Percentiles rank a stretch among this genome's conserved stretches.
Evolutionary conservation across 2,329 filamentous ascomycete genomes (phyloP).

Genomic region (Cladosporium phlei): DNA sequence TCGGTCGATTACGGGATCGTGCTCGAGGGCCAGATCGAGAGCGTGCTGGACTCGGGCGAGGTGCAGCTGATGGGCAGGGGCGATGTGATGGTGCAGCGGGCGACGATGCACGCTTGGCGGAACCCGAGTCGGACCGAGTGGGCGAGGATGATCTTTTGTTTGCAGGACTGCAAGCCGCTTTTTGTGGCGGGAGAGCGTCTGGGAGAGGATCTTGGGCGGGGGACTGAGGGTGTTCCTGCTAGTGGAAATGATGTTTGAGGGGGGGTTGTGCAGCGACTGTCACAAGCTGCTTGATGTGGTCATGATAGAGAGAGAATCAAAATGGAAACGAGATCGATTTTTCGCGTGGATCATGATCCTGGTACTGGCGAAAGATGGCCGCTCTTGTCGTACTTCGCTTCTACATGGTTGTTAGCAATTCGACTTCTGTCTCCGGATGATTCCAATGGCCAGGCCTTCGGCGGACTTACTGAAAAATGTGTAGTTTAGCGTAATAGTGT

Average conservation of each 20-base stretch:
- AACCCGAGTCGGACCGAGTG: constrained; percentile 29
- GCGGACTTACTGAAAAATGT: constrained; percentile 96
- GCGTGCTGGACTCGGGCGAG: constrained; percentile 32
- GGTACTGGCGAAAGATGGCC: constrained; percentile 61
- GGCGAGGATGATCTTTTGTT: constrained; percentile 30
- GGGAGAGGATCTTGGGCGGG: constrained; percentile 26
- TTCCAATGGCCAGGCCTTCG: too few relatives aligned
- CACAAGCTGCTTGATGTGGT: constrained; percentile 1
- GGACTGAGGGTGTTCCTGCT: constrained; percentile 22
- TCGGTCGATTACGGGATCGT: constrained; percentile 36
- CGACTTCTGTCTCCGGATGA: too few relatives aligned
- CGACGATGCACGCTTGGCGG: constrained; percentile 34
- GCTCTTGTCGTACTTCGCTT: constrained; percentile 80
- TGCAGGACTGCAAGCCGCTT: constrained; percentile 29
- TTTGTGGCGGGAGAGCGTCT: constrained; percentile 24
- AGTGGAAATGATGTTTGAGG: constrained; percentile 20
- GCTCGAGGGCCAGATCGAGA: constrained; percentile 32
- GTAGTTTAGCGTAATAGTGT: constrained; percentile 93
- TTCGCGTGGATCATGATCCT: constrained; percentile 18
- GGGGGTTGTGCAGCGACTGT: background rate
- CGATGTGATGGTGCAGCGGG: constrained; percentile 36
- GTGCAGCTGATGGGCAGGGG: constrained; percentile 31
- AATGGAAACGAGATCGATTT: background rate
- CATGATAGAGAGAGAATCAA: background rate
- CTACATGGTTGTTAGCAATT: constrained; percentile 40